Evolutionary conservation across 768 basidiomycete species (phyloP).

Genomic region (Tulasnella calospora): DNA sequence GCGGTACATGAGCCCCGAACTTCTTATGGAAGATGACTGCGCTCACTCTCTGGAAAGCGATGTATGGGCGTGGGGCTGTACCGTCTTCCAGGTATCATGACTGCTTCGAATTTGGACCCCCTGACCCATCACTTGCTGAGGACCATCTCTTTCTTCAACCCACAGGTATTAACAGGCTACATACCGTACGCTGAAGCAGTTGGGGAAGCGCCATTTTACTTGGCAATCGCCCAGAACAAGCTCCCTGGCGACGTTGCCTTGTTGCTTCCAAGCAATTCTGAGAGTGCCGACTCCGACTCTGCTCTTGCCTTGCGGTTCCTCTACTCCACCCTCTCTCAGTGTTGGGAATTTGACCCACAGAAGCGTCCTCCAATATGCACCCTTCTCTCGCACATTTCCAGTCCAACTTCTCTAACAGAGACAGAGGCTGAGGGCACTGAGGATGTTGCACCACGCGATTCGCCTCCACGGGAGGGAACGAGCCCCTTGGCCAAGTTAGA

Average conservation of each 20-base stretch:
- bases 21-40: background rate
- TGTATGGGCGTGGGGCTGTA: conserved; percentile 4
- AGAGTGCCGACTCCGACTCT: background rate
- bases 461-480: too few relatives aligned
- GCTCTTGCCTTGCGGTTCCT: background rate
- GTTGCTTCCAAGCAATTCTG: background rate
- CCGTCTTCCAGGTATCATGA: background rate
- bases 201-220: background rate
- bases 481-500: too few relatives aligned
- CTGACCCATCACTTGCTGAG: background rate
- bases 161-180: background rate
- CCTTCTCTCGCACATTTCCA: background rate
- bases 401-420: background rate
- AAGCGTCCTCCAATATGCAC: background rate
- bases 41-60: background rate
- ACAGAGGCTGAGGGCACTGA: too few relatives aligned
- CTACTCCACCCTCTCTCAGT: background rate
- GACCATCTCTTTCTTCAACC: background rate
- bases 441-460: too few relatives aligned
- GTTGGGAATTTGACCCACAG: background rate
- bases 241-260: background rate
- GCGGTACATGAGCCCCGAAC: background rate
- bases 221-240: background rate
- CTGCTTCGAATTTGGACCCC: too few relatives aligned
- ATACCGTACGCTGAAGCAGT: background rate